Conservation (phyloP, 306 rosid species). For the Ceratonia siliqua region DNA sequence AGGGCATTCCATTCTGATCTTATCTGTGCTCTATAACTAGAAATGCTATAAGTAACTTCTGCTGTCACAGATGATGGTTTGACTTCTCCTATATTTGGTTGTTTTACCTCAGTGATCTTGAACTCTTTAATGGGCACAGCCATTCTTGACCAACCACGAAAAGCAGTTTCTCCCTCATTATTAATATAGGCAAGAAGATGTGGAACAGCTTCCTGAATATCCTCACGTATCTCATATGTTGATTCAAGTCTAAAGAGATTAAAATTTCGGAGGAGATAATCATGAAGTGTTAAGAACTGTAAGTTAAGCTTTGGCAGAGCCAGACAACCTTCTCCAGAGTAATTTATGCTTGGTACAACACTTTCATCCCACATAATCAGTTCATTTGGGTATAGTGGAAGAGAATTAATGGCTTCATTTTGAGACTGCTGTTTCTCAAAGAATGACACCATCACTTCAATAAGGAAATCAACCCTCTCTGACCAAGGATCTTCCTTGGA, state of each 20-base stretch:
- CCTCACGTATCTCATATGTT: slow-evolving; percentile 98
- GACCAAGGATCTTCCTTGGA: slow-evolving; percentile 95
- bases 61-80: slow-evolving; percentile 96
- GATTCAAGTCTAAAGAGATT: slow-evolving; percentile 98
- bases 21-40: slow-evolving; percentile 86
- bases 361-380: slow-evolving; percentile 99
- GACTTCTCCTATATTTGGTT: slow-evolving; percentile 98
- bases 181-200: slow-evolving; percentile 92
- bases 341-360: slow-evolving; percentile 95
- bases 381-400: slow-evolving; percentile 96
- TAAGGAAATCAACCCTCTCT: slow-evolving; percentile 85
- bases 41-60: slow-evolving; percentile 76
- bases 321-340: slow-evolving; percentile 97
- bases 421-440: slow-evolving; percentile 96
- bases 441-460: slow-evolving; percentile 91
- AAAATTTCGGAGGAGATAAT: slow-evolving; percentile 91
- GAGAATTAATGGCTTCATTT: slow-evolving; percentile 96
- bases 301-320: slow-evolving; percentile 97
- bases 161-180: slow-evolving; percentile 84
- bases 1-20: slow-evolving; percentile 98
- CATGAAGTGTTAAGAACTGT: slow-evolving; percentile 96
- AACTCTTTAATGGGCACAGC: slow-evolving; percentile 89
- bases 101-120: slow-evolving; percentile 80
- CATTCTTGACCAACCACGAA: slow-evolving; percentile 99
- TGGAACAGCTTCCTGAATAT: slow-evolving; percentile 94